phyloP scores from a whole-genome alignment of 352 stramenopile genomes.

The Phytophthora sp. region DNA sequence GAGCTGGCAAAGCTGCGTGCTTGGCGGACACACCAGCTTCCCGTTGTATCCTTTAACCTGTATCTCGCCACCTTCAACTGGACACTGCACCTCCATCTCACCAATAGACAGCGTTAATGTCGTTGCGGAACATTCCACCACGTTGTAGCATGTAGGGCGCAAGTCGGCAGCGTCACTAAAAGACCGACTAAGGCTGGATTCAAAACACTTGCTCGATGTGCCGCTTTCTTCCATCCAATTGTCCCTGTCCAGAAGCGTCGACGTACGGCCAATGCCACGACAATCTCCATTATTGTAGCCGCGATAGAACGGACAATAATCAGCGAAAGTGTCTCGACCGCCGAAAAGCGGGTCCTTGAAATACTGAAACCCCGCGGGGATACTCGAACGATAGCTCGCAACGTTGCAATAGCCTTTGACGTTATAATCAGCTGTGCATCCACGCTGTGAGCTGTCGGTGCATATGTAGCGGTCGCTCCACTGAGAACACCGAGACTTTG shows the following conservation, averaged over 20 bases:
- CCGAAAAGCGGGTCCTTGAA: conserved; percentile 68
- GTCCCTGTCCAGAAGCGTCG: conserved; percentile 43
- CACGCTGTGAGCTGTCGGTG: conserved; percentile 42
- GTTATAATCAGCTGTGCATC: conserved; percentile 68
- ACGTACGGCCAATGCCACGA: conserved; percentile 50
- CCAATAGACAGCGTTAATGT: conserved; percentile 58
- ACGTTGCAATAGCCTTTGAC: conserved; percentile 85
- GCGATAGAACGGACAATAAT: conserved; percentile 85
- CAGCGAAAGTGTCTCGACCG: conserved; percentile 65
- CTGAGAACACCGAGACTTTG: conserved; percentile 61
- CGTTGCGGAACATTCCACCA: conserved; percentile 51
- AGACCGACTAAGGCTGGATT: conserved; percentile 65
- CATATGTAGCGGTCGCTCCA: conserved; percentile 81
- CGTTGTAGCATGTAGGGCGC: conserved; percentile 63
- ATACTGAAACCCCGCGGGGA: conserved; percentile 83
- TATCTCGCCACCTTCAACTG: conserved; percentile 60
- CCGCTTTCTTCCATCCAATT: conserved; percentile 67
- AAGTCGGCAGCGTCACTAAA: conserved; percentile 42
- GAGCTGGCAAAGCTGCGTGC: conserved; percentile 60
- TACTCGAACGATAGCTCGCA: conserved; percentile 63
- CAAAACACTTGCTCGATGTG: conserved; percentile 67
- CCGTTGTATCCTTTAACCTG: conserved; percentile 57
- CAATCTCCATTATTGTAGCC: conserved; percentile 85
- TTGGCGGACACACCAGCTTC: conserved; percentile 56
- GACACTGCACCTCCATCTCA: conserved; percentile 60